phyloP scores from a whole-genome alignment of 2,329 filamentous ascomycete species.

The Ceratocystis alfenasii region DNA sequence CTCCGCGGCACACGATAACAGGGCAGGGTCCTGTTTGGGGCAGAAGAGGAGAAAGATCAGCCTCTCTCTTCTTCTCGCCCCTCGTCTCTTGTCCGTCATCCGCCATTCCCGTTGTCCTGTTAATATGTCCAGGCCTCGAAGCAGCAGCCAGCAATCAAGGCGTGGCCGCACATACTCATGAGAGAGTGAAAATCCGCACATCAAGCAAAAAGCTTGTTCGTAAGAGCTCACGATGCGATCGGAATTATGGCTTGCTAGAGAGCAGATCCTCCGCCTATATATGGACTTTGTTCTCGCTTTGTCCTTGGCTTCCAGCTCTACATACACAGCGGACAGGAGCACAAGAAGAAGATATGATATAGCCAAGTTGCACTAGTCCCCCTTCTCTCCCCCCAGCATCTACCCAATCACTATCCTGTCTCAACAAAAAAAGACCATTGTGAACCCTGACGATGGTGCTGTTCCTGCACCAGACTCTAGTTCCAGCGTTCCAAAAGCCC shows the following conservation, averaged over 20 bases:
- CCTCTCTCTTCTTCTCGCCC: background rate
- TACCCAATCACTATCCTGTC: background rate
- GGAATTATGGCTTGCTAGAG: background rate
- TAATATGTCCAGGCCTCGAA: no score
- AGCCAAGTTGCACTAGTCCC: no score
- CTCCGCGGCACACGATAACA: no score
- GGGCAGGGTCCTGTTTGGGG: no score
- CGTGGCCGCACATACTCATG: background rate
- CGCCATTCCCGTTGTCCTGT: no score
- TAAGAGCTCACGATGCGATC: background rate
- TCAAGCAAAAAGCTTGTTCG: conserved; percentile 4
- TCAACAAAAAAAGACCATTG: background rate
- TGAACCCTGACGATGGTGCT: background rate
- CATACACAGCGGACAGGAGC: no score
- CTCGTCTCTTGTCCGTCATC: no score
- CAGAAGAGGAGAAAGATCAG: background rate
- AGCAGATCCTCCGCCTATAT: background rate
- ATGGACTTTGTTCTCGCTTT: no score
- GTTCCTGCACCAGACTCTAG: background rate
- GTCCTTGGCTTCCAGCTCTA: no score
- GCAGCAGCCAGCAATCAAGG: background rate
- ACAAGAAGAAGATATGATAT: no score
- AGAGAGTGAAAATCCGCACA: background rate
- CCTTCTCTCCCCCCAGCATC: background rate
- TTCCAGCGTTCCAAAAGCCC: background rate